Evolutionary conservation across 106 monocot species (phyloP), one percentile per base, ranked within the genome.

Genomic region (Dendrobium nobile): DNA sequence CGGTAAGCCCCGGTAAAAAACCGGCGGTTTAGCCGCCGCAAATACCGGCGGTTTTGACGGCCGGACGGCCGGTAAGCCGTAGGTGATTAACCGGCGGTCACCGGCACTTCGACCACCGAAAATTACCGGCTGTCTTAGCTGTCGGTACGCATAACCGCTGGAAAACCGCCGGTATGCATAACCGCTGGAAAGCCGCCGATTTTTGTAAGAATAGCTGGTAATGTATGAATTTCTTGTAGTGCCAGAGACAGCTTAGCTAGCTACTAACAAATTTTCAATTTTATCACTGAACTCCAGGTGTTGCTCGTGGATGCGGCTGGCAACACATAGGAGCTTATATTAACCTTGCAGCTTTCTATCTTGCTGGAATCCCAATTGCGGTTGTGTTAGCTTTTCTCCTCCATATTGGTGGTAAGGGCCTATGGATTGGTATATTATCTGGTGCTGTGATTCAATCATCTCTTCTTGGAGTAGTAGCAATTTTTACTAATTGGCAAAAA

Each of bases 401-500:
- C 13, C 77, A 84, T 43, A 11, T 88, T 7, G 43, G 80, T 75
- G 91, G 88, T 27, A 84, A 80, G 61, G 91, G 91, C 9, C 83
- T 91, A 41, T 91, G 88, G 88, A 86, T 86, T 75, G 91, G 91
- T 20, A 86, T 88, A 20, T 40, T 88, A 9, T 47, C 18, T 33
- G 91, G 91, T 19, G 58, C 84, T 33, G 78, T 76, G 40, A 43
- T 86, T 44, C 91, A 91, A 68, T 82, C 80, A 7, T 41, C 37
- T 51, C 78, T 88, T 77, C 80, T 91, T 58, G 45, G 58, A 40
- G 20, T 90, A 0, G 79, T 96, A 80, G 90, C 93, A 67, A 13
- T 17, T 43, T 89, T 87, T 84, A 93, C 90, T 73, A 87, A 96
- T 79, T 96, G 96, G 96, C 79, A 94, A 75, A 47, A 85, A 13